phyloP scores from a whole-genome alignment of 495 filamentous ascomycete genomes.

The Clavariopsis aquatica region DNA sequence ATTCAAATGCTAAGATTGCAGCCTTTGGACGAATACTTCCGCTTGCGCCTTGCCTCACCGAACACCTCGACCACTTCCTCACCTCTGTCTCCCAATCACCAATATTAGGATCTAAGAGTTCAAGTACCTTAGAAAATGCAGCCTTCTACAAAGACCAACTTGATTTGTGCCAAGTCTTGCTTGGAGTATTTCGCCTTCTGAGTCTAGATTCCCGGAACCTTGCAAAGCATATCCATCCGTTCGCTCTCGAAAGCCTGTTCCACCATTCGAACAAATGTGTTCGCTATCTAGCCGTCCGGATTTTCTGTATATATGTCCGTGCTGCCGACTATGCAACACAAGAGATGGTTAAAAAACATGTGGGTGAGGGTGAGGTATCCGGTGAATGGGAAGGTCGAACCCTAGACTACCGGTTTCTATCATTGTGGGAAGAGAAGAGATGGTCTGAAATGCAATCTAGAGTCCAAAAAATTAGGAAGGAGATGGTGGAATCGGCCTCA shows the following conservation, averaged over 20 bases:
- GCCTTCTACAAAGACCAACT: background rate
- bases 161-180: slow-evolving; percentile 49
- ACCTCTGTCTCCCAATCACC: slow-evolving; percentile 44
- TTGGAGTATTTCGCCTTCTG: slow-evolving; percentile 75
- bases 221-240: slow-evolving; percentile 60
- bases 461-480: slow-evolving; percentile 44
- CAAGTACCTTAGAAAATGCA: slow-evolving; percentile 21
- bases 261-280: slow-evolving; percentile 60
- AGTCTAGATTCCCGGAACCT: slow-evolving; percentile 70
- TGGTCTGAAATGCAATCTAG: slow-evolving; percentile 37
- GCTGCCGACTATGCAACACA: slow-evolving; percentile 78
- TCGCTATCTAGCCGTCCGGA: slow-evolving; percentile 77
- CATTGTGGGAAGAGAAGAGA: slow-evolving; percentile 71
- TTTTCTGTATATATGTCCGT: slow-evolving; percentile 74
- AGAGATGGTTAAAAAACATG: slow-evolving; percentile 64
- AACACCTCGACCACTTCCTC: slow-evolving; percentile 52
- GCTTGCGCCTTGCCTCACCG: slow-evolving; percentile 69
- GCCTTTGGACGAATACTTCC: slow-evolving; percentile 79
- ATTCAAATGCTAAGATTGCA: slow-evolving; percentile 57
- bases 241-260: slow-evolving; percentile 67
- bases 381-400: slow-evolving; percentile 73
- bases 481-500: slow-evolving; percentile 40
- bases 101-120: slow-evolving; percentile 37
- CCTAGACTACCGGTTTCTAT: slow-evolving; percentile 84
- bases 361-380: slow-evolving; percentile 60